Percentiles rank a stretch among this genome's conserved stretches.
Conservation (phyloP, 441 rosid species). For the Dalechampia spathulata region DNA sequence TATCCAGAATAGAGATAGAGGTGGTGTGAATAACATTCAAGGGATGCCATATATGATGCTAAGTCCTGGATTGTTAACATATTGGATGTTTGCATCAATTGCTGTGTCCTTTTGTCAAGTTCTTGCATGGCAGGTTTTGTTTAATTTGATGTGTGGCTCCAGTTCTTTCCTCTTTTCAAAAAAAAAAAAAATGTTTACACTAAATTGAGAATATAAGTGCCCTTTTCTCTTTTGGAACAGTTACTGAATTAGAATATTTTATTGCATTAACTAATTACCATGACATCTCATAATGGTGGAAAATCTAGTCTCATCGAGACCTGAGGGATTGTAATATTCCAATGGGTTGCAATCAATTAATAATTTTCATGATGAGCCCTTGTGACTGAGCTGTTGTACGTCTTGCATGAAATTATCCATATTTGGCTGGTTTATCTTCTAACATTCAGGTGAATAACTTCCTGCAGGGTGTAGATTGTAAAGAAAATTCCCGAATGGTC, state of each 20-base stretch:
- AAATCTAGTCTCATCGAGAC: too few relatives aligned
- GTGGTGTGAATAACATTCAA: too few relatives aligned
- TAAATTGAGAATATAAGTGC: background rate
- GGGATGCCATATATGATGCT: too few relatives aligned
- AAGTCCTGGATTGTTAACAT: background rate
- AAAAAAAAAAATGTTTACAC: too few relatives aligned
- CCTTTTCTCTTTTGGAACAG: background rate
- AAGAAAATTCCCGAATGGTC: constrained; percentile 35
- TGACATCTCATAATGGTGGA: background rate
- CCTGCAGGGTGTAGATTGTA: constrained; percentile 46
- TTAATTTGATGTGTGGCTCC: background rate
- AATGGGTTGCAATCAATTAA: background rate
- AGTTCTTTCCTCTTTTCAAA: background rate
- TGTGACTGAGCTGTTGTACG: background rate
- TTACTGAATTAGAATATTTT: background rate
- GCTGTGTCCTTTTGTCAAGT: background rate
- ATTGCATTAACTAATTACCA: background rate
- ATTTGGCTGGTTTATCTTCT: constrained; percentile 5
- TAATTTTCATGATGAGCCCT: background rate
- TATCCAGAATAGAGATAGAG: too few relatives aligned
- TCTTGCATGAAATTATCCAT: background rate
- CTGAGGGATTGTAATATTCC: background rate
- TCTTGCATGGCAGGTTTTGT: background rate
- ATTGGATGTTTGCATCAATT: background rate
- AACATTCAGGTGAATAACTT: constrained; percentile 9